Evolutionary conservation across 1,284 basidiomycete genomes (phyloP), one percentile per base, ranked within the genome.

Genomic region (Cryptococcus sp.): DNA sequence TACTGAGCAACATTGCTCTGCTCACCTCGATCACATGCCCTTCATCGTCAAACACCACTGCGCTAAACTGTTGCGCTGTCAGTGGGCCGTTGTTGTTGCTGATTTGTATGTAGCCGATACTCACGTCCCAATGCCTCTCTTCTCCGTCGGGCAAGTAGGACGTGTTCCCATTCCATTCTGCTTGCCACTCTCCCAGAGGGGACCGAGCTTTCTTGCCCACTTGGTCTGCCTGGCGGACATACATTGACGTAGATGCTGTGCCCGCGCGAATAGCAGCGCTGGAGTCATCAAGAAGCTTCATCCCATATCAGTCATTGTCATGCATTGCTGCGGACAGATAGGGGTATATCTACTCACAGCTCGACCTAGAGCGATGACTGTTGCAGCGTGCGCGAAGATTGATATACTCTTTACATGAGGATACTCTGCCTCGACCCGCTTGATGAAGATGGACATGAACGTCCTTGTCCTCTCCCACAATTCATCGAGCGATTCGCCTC

Each of bases 401-500:
- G n/a, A n/a, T 4, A 44, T 44, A n/a, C 5, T 13, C 42, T 44
- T 44, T 44, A 44, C 42, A 22, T 44, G 17, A n/a, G 42, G 42
- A 22, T n/a, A 44, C 42, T 44, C 42, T 22, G 42, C 42, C 20
- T 44, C 42, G 42, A 44, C 17, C 17, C 42, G 42, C 42, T 44
- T 44, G 42, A 44, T 44, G 20, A 44, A 44, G n/a, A 44, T 22
- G n/a, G n/a, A n/a, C 42, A 44, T 44, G 42, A 44, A 44, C 20
- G 42, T 44, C 13, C 13, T 7, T n/a, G 42, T 22, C n/a, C 42
- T n/a, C 20, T 44, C 42, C 7, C n/a, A 5, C 42, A 44, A 13
- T n/a, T 44, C 42, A 5, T n/a, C 17, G 17, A 44, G 42, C 5
- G 42, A 44, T 13, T 44, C 42, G 13, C 42, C 42, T 31, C 27